These are phyloP conservation scores for Phyllosticta citrichinensis DNA, from an alignment of 2,329 filamentous ascomycete genomes.

Conservation along the genomic window DNA sequence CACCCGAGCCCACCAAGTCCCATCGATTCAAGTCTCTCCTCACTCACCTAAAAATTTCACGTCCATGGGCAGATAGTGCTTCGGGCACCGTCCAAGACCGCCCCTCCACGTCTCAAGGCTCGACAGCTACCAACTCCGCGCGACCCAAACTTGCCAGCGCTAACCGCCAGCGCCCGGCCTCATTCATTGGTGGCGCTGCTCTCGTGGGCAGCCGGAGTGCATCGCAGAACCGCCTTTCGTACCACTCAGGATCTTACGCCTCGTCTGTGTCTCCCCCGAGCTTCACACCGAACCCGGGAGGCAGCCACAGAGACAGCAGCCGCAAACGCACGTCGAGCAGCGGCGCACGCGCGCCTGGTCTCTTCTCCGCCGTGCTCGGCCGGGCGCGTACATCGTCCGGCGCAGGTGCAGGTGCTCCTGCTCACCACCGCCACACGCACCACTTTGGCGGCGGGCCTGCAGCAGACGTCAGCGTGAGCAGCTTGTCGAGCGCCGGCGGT, in stretches of 20 bases:
- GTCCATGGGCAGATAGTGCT: neutral
- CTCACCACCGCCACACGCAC: neutral
- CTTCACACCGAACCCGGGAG: neutral
- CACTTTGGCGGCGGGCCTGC: neutral
- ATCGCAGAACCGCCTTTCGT: neutral
- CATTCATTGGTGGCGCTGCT: neutral
- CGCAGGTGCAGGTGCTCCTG: neutral
- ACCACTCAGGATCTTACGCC: neutral
- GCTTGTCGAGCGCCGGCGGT: neutral
- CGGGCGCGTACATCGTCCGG: neutral
- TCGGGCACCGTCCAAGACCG: neutral
- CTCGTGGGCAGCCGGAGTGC: neutral
- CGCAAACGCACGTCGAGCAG: constrained; percentile 4
- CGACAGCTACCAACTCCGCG: neutral
- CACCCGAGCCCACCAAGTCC: neutral
- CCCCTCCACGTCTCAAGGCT: neutral
- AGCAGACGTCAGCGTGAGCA: constrained; percentile 3
- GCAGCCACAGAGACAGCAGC: constrained; percentile 2
- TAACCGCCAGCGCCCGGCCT: neutral
- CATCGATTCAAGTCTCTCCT: neutral
- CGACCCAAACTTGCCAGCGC: neutral
- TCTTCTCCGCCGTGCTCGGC: neutral
- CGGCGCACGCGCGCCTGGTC: neutral
- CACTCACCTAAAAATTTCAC: neutral
- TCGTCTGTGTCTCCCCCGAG: neutral